These are phyloP conservation scores for Apiospora malaysiana DNA, from an alignment of 2,329 filamentous ascomycete species.

Conservation along the genomic window DNA sequence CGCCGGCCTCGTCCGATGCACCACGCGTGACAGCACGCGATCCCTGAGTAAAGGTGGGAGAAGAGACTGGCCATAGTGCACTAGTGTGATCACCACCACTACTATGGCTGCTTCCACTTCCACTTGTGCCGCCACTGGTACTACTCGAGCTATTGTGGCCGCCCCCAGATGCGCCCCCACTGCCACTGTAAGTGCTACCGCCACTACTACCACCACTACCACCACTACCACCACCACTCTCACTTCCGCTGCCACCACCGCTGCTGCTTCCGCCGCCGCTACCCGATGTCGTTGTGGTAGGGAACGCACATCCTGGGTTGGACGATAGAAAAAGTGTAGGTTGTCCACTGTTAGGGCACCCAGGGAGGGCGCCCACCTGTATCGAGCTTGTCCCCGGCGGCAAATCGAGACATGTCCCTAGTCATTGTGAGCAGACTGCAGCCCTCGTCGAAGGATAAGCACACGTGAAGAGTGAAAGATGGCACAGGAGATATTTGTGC, in stretches of 20 bases:
- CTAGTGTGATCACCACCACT: not conserved
- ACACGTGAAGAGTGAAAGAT: not conserved
- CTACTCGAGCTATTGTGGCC: too few species aligned
- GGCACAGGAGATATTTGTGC: not conserved
- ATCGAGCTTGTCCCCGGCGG: constrained; percentile 7
- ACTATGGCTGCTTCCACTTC: not conserved
- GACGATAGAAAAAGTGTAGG: constrained; percentile 13
- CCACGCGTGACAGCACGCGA: not conserved
- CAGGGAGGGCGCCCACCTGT: not conserved
- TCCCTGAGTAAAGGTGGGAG: not conserved
- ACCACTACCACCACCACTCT: not conserved
- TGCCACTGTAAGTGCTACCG: not conserved
- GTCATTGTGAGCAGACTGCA: not conserved
- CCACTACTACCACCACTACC: not conserved
- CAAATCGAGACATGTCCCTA: constrained; percentile 15
- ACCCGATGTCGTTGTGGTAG: not conserved
- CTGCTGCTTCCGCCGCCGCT: not conserved
- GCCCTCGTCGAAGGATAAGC: not conserved
- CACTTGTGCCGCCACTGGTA: not conserved
- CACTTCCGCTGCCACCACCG: not conserved
- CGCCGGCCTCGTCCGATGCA: too few species aligned
- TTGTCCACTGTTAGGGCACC: constrained; percentile 19
- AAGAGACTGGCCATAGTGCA: not conserved
- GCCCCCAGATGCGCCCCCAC: too few species aligned
- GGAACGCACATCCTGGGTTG: not conserved